Percentiles rank a stretch among this genome's conserved stretches.
Conservation (phyloP, 352 stramenopile species). For the Pythium dissotocum region DNA sequence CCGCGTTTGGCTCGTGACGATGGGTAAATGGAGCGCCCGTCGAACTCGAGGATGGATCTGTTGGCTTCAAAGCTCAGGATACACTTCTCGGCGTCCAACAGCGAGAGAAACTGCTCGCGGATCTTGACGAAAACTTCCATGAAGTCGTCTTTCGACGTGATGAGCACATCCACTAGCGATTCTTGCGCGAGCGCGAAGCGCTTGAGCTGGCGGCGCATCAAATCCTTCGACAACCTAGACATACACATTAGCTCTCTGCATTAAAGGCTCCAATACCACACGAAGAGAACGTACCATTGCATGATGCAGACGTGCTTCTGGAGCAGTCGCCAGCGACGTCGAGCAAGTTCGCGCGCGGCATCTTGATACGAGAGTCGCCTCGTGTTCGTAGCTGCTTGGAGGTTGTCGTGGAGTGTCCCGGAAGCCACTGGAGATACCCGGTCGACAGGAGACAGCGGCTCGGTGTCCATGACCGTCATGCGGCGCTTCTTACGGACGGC, state of each 20-base stretch:
- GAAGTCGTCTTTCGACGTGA: slow-evolving; percentile 44
- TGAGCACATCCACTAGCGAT: slow-evolving; percentile 47
- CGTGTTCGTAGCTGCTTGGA: background rate
- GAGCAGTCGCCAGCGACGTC: slow-evolving; percentile 53
- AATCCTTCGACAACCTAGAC: slow-evolving; percentile 49
- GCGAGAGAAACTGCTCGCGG: slow-evolving; percentile 58
- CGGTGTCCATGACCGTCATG: slow-evolving; percentile 10
- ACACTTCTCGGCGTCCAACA: slow-evolving; percentile 65
- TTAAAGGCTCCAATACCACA: background rate
- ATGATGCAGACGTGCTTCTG: slow-evolving; percentile 67
- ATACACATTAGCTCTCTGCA: background rate
- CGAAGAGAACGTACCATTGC: slow-evolving; percentile 39
- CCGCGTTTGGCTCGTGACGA: slow-evolving; percentile 34
- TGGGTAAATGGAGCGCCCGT: slow-evolving; percentile 51
- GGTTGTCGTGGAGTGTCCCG: background rate
- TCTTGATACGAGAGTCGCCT: slow-evolving; percentile 24
- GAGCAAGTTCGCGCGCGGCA: slow-evolving; percentile 35
- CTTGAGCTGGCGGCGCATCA: slow-evolving; percentile 43
- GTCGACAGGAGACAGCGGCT: background rate
- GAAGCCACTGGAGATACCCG: background rate
- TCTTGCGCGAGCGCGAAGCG: slow-evolving; percentile 57
- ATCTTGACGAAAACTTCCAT: slow-evolving; percentile 61
- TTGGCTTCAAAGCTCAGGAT: slow-evolving; percentile 61
- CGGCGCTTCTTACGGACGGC: slow-evolving; percentile 25
- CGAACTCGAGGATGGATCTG: slow-evolving; percentile 56